Percentiles rank a stretch among this genome's conserved stretches.
Conservation (phyloP, 208 protist species). For the Herpetomonas samuelpessoai region DNA sequence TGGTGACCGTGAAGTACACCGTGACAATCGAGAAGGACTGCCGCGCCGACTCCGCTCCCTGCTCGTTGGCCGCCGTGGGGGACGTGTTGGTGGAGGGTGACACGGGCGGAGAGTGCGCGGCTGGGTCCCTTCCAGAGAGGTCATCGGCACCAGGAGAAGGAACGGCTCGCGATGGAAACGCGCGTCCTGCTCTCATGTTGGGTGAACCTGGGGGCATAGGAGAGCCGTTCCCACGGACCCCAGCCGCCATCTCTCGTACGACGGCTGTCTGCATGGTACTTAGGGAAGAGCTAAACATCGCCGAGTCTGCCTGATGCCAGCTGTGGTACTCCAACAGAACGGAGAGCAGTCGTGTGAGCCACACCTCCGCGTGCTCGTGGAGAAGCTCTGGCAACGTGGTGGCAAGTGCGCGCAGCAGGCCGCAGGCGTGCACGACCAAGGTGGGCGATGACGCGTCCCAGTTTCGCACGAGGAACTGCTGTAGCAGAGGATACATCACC, state of each 20-base stretch:
- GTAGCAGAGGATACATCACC: conserved; percentile 65
- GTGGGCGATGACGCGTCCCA: conserved; percentile 30
- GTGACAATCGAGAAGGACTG: not conserved
- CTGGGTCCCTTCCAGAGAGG: no score
- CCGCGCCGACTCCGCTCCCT: not conserved
- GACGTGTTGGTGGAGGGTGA: not conserved
- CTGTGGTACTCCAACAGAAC: conserved; percentile 36
- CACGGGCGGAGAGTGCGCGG: not conserved
- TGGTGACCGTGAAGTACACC: conserved; percentile 29
- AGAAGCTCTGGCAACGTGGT: conserved; percentile 59
- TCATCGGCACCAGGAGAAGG: not conserved
- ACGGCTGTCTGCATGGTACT: not conserved
- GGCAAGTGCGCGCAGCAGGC: conserved; percentile 58
- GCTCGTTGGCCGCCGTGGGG: not conserved
- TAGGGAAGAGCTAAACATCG: not conserved
- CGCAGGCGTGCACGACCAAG: conserved; percentile 47
- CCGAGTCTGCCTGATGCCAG: not conserved
- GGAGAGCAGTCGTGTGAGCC: conserved; percentile 51
- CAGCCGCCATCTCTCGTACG: no score
- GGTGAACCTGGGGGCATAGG: no score
- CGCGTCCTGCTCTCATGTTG: no score
- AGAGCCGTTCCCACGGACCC: no score
- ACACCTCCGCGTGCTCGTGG: conserved; percentile 50
- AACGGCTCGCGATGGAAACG: not conserved
- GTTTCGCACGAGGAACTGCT: conserved; percentile 51